Evolutionary conservation across 2,329 filamentous ascomycete genomes (phyloP), one percentile per base, ranked within the genome.

Genomic region (Parafenestella ontariensis): DNA sequence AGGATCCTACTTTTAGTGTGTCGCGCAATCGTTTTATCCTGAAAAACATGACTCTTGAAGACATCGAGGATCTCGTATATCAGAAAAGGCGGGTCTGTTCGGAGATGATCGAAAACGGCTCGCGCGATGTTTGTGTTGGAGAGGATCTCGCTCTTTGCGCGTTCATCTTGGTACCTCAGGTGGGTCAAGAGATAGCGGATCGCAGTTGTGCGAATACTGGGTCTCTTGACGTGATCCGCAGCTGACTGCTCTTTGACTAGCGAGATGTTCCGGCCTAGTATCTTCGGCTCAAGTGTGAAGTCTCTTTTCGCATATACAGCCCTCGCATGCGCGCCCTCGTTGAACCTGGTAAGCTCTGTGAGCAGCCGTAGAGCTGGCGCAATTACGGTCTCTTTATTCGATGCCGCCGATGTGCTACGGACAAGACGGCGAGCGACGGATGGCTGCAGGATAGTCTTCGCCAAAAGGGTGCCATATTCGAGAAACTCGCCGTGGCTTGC

Each of bases 361-460:
- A 99, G 83, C 46, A 99, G 79, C 52, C 94, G 87, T 54, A 99
- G 79, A 21, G 90, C 93, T 0, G 95, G 94, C 2, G 92, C 95
- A 56, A 97, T 93, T 54, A 98, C 81, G 74, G 91, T 92, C 34
- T 92, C 92, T 70, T 96, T 96, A 43, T 87, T 84, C 74, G 92
- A 93, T 21, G 90, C 88, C 0, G 91, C 87, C 3, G 90, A 89
- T 17, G 98, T 78, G 55, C 91, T 92, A 55, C 88, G 87, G 28
- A 91, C 87, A 21, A 98, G 78, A 3, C 96, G 84, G 64, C 93
- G 91, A 59, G 93, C 82, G 63, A 96, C 91, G 23, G 88, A 85
- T 60, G 89, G 89, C 66, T 92, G 89, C 24, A 99, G 78, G 37
- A 98, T 79, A 15, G 91, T 91, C 62, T 91, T 90, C 73, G 91